Base-by-base conservation (phyloP, 148 eudicot species). In the Rhododendron griersonianum region DNA sequence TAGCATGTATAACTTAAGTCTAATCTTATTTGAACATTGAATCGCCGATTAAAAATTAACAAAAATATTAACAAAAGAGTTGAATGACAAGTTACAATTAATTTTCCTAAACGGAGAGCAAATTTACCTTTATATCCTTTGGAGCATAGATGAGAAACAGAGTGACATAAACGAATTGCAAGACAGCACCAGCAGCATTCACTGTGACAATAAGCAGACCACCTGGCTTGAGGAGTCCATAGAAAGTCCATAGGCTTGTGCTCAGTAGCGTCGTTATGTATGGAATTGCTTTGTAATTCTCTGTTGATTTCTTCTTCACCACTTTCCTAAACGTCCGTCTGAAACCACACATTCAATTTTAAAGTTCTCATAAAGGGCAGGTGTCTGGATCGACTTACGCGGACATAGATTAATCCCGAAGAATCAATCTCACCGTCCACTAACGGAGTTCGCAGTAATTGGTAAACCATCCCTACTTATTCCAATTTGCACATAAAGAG, bases 121-220 rank as follows among this genome's bases (percentile, higher is more conserved):
- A 65, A 21, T 45, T 47, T 30, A 90, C 91, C 91, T 89, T 89
- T 18, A 82, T 63, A 33, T 86, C 81, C 83, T 59, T 89, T 4
- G 91, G 91, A 81, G 92, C 88, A 61, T 89, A 91, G n/a, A 87
- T 82, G 73, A 91, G 87, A 83, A 89, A 91, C 16, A 90, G 84
- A 37, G 82, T 55, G 41, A 90, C 90, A 78, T 90, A 90, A 28
- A 88, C 55, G 16, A 88, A 63, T 19, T 90, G 91, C 71, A 90
- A 80, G 41, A 67, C 76, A 18, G 88, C 88, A 7, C 91, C 91
- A 15, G 88, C 88, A 11, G 81, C 90, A 55, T 90, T 90, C 35
- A 90, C 90, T 0, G 91, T 90, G 19, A 84, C 85, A 28, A 90
- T 78, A 51, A 90, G 86, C 57, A 90, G 48, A 4, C 90, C 91